Conservation (phyloP, 1,284 basidiomycete species). For the Papiliotrema flavescens region DNA sequence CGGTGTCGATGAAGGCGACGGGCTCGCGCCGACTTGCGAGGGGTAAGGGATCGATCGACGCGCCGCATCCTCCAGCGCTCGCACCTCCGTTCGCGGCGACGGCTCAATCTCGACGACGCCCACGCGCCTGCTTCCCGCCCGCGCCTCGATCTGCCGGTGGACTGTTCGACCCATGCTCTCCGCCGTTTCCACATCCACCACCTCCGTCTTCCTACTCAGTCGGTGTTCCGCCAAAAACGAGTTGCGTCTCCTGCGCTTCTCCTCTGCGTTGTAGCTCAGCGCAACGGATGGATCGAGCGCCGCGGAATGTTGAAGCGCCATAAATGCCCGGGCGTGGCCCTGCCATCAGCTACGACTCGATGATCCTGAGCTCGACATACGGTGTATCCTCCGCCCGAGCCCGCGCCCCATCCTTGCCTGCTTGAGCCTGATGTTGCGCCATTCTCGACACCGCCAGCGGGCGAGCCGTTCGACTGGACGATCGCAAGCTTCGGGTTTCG, state of each 20-base stretch:
- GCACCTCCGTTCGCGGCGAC: background rate
- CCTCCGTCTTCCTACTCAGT: slow-evolving; percentile 7
- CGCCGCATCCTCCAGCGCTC: slow-evolving; percentile 5
- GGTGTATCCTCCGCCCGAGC: slow-evolving; percentile 40
- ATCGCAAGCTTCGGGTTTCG: slow-evolving; percentile 14
- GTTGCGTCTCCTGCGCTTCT: slow-evolving; percentile 14
- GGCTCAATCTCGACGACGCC: slow-evolving; percentile 7
- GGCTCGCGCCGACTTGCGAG: background rate
- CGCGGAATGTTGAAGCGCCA: slow-evolving; percentile 33
- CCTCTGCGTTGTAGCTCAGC: slow-evolving; percentile 15
- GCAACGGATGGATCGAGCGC: slow-evolving; percentile 26
- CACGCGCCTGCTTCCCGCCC: background rate
- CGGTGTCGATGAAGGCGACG: too few relatives aligned
- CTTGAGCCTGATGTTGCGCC: slow-evolving; percentile 27
- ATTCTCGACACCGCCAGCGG: slow-evolving; percentile 7
- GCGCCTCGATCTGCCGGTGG: slow-evolving; percentile 4
- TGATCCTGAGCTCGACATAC: slow-evolving; percentile 13
- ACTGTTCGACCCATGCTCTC: slow-evolving; percentile 4
- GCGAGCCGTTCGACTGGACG: slow-evolving; percentile 21
- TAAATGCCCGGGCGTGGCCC: slow-evolving; percentile 44
- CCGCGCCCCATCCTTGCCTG: slow-evolving; percentile 35
- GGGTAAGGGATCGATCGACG: slow-evolving; percentile 21
- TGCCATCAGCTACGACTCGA: background rate
- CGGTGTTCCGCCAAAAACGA: slow-evolving; percentile 18
- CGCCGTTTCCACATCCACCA: slow-evolving; percentile 23